Evolutionary conservation across 2,329 filamentous ascomycete genomes (phyloP).

Genomic region (Aspergillus pseudoviridinutans): DNA sequence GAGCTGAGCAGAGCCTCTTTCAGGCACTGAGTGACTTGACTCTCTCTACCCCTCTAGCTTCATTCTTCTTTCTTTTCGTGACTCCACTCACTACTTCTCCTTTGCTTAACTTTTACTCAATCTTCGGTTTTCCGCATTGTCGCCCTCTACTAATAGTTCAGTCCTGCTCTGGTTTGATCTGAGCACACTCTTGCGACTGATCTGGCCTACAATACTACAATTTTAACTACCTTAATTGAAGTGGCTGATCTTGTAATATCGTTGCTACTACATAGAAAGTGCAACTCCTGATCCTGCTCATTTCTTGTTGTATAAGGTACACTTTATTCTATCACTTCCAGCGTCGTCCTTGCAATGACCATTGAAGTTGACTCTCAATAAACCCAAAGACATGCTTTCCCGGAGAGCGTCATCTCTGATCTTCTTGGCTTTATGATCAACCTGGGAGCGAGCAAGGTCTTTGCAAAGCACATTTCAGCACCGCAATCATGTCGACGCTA

Average conservation of each 20-base stretch:
- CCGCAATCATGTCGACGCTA: conserved; percentile 17
- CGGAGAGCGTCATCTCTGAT: not conserved
- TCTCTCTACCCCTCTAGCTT: not conserved
- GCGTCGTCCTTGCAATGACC: not conserved
- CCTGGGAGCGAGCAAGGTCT: not conserved
- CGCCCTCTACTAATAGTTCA: not conserved
- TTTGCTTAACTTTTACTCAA: too few species aligned
- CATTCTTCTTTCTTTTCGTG: not conserved
- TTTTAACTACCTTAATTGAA: not conserved
- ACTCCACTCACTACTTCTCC: not conserved
- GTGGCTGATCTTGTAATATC: not conserved
- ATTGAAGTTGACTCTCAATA: not conserved
- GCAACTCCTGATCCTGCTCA: not conserved
- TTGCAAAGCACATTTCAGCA: not conserved
- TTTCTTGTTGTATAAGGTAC: not conserved
- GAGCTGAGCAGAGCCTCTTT: not conserved
- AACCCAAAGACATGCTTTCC: not conserved
- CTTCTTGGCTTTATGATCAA: not conserved
- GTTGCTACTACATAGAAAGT: not conserved
- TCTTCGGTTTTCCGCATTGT: not conserved
- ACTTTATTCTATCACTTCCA: not conserved
- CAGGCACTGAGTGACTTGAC: not conserved
- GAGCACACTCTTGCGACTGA: not conserved
- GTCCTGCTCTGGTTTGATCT: not conserved
- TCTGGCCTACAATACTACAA: not conserved